These are phyloP conservation scores for Paecilomyces fulvus DNA, from an alignment of 2,329 filamentous ascomycete species.

Conservation along the genomic window DNA sequence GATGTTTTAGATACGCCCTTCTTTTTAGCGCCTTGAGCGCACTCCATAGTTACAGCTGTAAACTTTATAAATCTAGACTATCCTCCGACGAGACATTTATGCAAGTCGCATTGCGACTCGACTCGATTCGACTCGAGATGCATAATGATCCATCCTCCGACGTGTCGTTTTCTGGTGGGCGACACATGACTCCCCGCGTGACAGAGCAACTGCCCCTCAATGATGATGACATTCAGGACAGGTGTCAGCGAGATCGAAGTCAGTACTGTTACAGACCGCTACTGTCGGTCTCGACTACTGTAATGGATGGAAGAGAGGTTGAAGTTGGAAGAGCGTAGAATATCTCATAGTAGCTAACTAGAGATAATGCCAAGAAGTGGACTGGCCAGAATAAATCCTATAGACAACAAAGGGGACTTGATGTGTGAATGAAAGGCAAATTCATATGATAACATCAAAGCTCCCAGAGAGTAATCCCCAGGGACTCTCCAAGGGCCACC, in stretches of 20 bases:
- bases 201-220: background rate
- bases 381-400: background rate
- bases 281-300: background rate
- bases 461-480: background rate
- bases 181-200: background rate
- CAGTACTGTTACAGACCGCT: background rate
- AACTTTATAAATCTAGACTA: too few relatives aligned
- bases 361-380: background rate
- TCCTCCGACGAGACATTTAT: too few relatives aligned
- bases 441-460: constrained; percentile 11
- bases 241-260: background rate
- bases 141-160: background rate
- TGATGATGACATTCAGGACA: background rate
- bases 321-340: background rate
- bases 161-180: background rate
- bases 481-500: constrained; percentile 9
- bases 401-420: constrained; percentile 3
- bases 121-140: too few relatives aligned
- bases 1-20: too few relatives aligned
- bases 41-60: too few relatives aligned
- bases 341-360: background rate
- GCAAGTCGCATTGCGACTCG: too few relatives aligned
- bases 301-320: background rate
- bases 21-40: too few relatives aligned
- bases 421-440: constrained; percentile 1